Base-by-base conservation (phyloP, 176 grass and related monocot species). In the Aegilops sharonensis region DNA sequence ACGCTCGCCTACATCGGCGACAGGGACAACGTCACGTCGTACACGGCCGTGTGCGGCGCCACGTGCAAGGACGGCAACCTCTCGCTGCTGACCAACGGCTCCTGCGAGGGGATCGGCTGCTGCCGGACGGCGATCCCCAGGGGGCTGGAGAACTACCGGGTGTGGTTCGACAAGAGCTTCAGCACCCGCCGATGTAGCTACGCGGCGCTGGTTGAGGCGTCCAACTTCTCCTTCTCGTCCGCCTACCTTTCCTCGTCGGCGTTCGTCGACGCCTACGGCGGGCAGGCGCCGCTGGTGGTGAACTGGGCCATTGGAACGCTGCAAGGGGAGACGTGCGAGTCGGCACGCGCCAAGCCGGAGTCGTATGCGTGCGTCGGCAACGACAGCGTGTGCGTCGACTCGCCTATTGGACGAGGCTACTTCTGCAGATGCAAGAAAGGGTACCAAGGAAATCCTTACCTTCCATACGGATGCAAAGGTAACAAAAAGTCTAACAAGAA, bases 131-230 rank as follows among this genome's bases (percentile, higher is more conserved):
- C 60, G 14, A 66, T 80, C 9, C 78, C 78, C 0, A 47, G 3
- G 39, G 60, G 24, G 9, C 24, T 66, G 2, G 12, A 40, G 60
- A 6, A 81, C 12, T 81, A 73, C 39, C 1, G 13, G 4, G 12
- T 10, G 2, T 65, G 64, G 37, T 87, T 78, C 15, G 23, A 13
- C 50, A 6, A 1, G 0, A 24, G 3, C 17, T 88, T 63, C 45
- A 85, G 71, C 30, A 60, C 34, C 1, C n/a, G 65, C 67, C 37
- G 7, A 11, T 91, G 89, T 21, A 79, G 81, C 66, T 91, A 88
- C 24, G 89, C 57, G 3, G 64, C 79, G 1, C 60, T 91, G 1
- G 40, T 81, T 23, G 85, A 88, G 54, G 23, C 9, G 12, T 81
- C 12, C 4, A 43, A 15, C 14, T 88, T 85, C 65, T 14, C 7